Evolutionary conservation across 2,329 filamentous ascomycete species (phyloP).

Genomic region (Calonectria pseudoturangicola): DNA sequence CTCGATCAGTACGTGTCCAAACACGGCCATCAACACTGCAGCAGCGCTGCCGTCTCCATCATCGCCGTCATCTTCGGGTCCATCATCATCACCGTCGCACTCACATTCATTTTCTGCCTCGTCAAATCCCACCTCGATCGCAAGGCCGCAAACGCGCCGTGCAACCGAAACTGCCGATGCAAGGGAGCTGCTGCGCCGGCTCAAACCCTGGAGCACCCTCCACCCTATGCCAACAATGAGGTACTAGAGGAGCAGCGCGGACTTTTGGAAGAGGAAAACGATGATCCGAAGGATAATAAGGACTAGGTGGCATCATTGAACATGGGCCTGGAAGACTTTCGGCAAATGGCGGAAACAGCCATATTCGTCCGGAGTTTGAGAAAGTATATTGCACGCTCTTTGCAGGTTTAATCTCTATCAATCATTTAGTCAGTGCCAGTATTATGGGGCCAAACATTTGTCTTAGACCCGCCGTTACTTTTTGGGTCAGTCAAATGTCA

Average conservation of each 20-base stretch:
- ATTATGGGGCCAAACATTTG: too few relatives aligned
- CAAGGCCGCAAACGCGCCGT: neutral
- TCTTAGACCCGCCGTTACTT: too few relatives aligned
- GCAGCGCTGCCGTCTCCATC: neutral
- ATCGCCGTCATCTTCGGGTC: neutral
- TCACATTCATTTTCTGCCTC: neutral
- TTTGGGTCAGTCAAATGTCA: too few relatives aligned
- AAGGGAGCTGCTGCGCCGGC: neutral
- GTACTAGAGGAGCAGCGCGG: neutral
- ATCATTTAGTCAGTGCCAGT: too few relatives aligned
- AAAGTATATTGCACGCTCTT: too few relatives aligned
- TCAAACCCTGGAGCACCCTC: neutral
- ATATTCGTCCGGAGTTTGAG: too few relatives aligned
- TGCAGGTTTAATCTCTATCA: too few relatives aligned
- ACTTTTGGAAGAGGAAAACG: neutral
- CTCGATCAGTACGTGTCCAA: neutral
- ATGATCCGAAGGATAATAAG: neutral
- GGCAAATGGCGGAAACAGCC: too few relatives aligned
- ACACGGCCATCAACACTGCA: neutral
- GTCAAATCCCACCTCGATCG: neutral
- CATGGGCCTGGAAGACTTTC: too few relatives aligned
- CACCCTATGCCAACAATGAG: neutral
- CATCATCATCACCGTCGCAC: neutral
- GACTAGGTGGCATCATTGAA: neutral
- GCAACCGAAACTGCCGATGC: slow-evolving; percentile 6